Conservation (phyloP, 2,329 filamentous ascomycete genomes). For the Ophiostoma sp. region DNA sequence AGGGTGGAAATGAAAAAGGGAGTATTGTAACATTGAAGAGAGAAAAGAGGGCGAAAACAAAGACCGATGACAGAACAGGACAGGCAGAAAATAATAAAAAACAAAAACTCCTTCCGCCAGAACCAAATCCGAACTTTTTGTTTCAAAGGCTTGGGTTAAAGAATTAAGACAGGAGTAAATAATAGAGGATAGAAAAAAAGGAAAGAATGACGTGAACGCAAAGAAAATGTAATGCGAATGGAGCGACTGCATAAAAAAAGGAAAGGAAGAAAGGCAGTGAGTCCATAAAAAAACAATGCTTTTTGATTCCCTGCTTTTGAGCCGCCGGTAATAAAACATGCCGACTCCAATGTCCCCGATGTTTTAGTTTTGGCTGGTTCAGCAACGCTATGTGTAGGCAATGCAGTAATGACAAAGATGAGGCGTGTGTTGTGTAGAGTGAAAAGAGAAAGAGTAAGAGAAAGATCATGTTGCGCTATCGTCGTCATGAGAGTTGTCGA, state of each 20-base stretch:
- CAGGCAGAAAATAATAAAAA: neutral
- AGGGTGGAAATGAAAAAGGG: neutral
- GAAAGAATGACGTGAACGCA: neutral
- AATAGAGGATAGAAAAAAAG: conserved; percentile 11
- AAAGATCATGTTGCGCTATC: neutral
- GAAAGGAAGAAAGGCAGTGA: neutral
- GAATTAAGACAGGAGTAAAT: conserved; percentile 4
- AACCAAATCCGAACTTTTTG: conserved; percentile 17
- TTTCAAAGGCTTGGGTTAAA: conserved; percentile 15
- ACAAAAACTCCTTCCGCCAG: conserved; percentile 17
- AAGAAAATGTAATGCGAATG: conserved; percentile 1
- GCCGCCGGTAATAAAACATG: conserved; percentile 10
- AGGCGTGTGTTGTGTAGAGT: neutral
- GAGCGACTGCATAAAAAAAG: neutral
- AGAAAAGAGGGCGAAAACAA: neutral
- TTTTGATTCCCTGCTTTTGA: neutral
- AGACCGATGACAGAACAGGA: conserved; percentile 13
- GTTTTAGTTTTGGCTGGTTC: neutral
- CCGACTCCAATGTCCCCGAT: conserved; percentile 4
- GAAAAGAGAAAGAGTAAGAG: too few species aligned
- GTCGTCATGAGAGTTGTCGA: neutral
- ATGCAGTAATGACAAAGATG: conserved; percentile 8
- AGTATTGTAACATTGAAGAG: conserved; percentile 13
- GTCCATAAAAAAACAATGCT: neutral
- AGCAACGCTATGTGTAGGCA: conserved; percentile 16